Evolutionary conservation across 176 grass and related monocot genomes (phyloP).

Genomic region (Melocanna baccifera): DNA sequence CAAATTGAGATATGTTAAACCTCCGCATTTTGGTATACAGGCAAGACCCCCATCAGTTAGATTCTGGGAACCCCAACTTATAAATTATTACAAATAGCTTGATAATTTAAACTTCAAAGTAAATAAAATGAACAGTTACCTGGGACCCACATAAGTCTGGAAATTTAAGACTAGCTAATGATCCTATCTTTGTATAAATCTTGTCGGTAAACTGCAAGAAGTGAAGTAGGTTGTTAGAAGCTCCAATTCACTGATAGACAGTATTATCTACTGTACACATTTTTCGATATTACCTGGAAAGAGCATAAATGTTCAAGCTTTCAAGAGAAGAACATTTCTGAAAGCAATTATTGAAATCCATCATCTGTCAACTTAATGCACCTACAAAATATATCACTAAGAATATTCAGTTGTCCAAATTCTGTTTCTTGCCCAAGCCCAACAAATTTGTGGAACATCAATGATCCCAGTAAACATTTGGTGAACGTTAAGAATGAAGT

Average conservation of each 20-base stretch:
- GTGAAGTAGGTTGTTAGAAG: too few species aligned
- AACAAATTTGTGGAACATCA: background rate
- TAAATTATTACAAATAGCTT: too few species aligned
- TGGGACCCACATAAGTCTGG: too few species aligned
- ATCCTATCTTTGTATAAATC: too few species aligned
- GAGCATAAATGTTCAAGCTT: conserved; percentile 89
- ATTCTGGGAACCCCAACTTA: too few species aligned
- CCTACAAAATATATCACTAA: conserved; percentile 39
- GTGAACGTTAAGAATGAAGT: background rate
- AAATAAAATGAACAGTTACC: too few species aligned
- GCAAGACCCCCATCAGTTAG: too few species aligned
- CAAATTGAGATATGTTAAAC: too few species aligned
- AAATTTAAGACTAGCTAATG: too few species aligned
- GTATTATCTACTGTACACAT: background rate
- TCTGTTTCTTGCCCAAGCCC: background rate
- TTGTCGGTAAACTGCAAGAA: too few species aligned
- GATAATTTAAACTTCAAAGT: too few species aligned
- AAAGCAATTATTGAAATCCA: conserved; percentile 67
- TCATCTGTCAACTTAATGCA: conserved; percentile 86
- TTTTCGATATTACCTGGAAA: conserved; percentile 58
- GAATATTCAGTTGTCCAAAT: conserved; percentile 15
- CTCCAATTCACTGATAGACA: background rate
- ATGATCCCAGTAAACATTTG: background rate
- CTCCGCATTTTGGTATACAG: too few species aligned
- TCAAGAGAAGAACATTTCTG: conserved; percentile 80